Conservation (phyloP, 75 land plant genomes). For the Cryptomeria japonica region DNA sequence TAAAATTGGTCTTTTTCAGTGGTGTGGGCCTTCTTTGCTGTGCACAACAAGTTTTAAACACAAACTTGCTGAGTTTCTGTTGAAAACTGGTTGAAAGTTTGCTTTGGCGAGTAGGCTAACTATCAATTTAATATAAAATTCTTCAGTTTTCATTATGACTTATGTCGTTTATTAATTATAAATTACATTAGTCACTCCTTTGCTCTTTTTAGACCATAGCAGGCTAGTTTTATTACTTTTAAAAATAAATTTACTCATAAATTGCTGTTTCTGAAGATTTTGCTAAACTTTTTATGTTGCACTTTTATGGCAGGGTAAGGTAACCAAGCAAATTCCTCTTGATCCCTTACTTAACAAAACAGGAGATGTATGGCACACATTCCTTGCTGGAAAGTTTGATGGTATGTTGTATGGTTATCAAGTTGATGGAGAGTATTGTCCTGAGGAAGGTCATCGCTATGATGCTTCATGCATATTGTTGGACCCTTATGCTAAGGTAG, state of each 20-base stretch:
- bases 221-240: not conserved
- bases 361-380: slow-evolving; percentile 93
- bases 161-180: not conserved
- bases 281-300: not conserved
- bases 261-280: slow-evolving; percentile 3
- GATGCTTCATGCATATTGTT: slow-evolving; percentile 64
- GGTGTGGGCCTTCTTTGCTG: no score
- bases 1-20: no score
- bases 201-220: not conserved
- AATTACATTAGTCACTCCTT: not conserved
- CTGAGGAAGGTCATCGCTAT: slow-evolving; percentile 69
- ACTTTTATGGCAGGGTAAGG: slow-evolving; percentile 52
- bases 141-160: not conserved
- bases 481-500: slow-evolving; percentile 97
- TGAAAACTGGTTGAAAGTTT: no score
- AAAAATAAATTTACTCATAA: not conserved
- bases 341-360: slow-evolving; percentile 74
- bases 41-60: no score
- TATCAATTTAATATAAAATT: not conserved
- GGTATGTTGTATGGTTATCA: slow-evolving; percentile 86
- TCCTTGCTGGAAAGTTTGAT: slow-evolving; percentile 60
- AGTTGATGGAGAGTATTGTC: slow-evolving; percentile 74
- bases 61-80: no score
- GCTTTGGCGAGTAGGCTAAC: no score
- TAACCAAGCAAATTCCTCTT: slow-evolving; percentile 66